Base-by-base conservation (phyloP, 23 red algal species). In the Agarophyton chilense region DNA sequence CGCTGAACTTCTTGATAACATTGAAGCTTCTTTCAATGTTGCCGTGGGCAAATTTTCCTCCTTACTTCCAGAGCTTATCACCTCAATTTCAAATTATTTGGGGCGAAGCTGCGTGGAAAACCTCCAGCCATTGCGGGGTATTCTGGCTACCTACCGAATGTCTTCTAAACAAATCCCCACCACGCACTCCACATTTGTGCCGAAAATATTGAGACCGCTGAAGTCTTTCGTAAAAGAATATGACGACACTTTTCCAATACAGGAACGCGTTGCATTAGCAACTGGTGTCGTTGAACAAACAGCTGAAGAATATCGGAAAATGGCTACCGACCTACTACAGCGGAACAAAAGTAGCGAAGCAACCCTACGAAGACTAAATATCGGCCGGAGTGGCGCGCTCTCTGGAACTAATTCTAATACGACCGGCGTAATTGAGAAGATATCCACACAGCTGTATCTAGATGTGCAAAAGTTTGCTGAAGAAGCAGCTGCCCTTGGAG, bases 101-200 rank as follows among this genome's bases (percentile, higher is more conserved):
- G 68, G 62, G 5, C 66, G 44, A 39, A 78, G 55, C 28, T 98
- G 95, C 47, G 65, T 81, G 24, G 94, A 99, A 54, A 88, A 85
- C 54, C 71, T 99, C 29, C 93, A 96, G 49, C 90, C 96, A 19
- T 78, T 96, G 61, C 82, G 97, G 18, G 97, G 97, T 24, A 95
- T 99, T 63, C 82, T 99, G 18, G 97, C 93, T 42, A 92, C 97
- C 11, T 99, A 99, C 54, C 90, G 97, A 31, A 96, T 96, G 93
- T 86, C 93, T 21, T 96, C 86, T 40, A 96, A 94, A 68, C 93
- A 94, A 78, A 42, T 82, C 29, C 97, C 97, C 7, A 96, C 84
- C 8, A 63, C 79, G 33, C 71, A 83, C n/a, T 92, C 81, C 29
- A 87, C 84, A 14, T 99, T 99, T 77, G 89, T 99, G 26, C 84